These are phyloP conservation scores for Panicum virgatum DNA, from an alignment of 202 grass and related monocot species.

Conservation along the genomic window DNA sequence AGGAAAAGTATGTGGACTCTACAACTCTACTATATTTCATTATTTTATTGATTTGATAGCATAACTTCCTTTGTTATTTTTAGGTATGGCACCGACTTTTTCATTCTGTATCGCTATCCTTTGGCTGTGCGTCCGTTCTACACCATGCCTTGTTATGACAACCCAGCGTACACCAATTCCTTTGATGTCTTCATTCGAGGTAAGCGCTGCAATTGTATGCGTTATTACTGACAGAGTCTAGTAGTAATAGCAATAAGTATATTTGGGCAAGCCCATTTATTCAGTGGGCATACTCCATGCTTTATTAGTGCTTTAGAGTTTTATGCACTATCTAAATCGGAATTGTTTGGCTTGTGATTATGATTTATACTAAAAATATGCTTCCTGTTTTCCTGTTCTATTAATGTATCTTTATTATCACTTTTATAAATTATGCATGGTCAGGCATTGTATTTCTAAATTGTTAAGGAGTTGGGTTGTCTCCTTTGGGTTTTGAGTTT, in stretches of 20 bases:
- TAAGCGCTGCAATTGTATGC: constrained; percentile 30
- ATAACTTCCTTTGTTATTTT: constrained; percentile 19
- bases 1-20: constrained; percentile 61
- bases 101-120: constrained; percentile 85
- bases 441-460: neutral
- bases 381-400: neutral
- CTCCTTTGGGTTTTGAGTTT: neutral
- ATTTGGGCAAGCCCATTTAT: neutral
- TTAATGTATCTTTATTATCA: neutral
- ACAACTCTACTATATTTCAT: neutral
- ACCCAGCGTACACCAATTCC: constrained; percentile 75
- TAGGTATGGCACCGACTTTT: constrained; percentile 88
- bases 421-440: too few species aligned
- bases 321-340: neutral
- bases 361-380: neutral
- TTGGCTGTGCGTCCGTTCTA: constrained; percentile 88
- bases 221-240: neutral
- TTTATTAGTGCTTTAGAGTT: neutral
- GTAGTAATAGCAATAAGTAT: neutral
- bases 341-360: neutral
- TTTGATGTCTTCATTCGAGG: constrained; percentile 97
- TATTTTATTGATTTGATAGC: constrained; percentile 14
- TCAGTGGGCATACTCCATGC: neutral
- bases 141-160: constrained; percentile 92
- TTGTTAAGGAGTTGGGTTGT: neutral